Evolutionary conservation across 176 grass and related monocot species (phyloP).

Genomic region (Oropetium thomaeum): DNA sequence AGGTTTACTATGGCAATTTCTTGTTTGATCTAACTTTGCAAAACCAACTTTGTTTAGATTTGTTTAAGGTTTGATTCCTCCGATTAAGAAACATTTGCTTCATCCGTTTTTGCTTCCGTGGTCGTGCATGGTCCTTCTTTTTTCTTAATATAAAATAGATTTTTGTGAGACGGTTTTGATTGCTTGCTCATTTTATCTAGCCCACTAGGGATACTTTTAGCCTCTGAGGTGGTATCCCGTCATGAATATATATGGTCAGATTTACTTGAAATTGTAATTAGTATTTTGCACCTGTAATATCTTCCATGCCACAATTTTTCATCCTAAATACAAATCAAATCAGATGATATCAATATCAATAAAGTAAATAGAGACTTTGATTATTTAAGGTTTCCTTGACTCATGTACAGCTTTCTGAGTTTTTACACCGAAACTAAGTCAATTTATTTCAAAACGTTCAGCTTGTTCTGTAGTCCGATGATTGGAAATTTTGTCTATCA

Average conservation of each 20-base stretch:
- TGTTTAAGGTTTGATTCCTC: constrained; percentile 1
- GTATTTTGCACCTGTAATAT: background rate
- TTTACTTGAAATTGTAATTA: too few relatives aligned
- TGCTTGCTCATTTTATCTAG: background rate
- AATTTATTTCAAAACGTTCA: background rate
- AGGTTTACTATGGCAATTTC: background rate
- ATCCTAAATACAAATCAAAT: background rate
- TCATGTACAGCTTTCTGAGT: background rate
- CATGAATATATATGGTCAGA: background rate
- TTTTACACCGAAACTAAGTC: background rate
- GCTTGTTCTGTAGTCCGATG: background rate
- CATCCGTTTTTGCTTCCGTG: background rate
- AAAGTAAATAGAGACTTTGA: background rate
- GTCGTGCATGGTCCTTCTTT: background rate
- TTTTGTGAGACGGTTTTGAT: background rate
- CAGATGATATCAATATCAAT: background rate
- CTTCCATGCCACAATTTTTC: background rate
- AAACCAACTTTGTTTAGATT: background rate
- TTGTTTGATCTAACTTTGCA: background rate
- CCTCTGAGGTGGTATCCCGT: background rate
- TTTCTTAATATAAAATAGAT: background rate
- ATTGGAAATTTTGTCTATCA: background rate
- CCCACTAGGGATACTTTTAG: constrained; percentile 7
- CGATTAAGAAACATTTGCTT: background rate
- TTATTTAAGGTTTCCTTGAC: background rate